Base-by-base conservation (phyloP, 176 grass and related monocot genomes). In the Aegilops tauschii region DNA sequence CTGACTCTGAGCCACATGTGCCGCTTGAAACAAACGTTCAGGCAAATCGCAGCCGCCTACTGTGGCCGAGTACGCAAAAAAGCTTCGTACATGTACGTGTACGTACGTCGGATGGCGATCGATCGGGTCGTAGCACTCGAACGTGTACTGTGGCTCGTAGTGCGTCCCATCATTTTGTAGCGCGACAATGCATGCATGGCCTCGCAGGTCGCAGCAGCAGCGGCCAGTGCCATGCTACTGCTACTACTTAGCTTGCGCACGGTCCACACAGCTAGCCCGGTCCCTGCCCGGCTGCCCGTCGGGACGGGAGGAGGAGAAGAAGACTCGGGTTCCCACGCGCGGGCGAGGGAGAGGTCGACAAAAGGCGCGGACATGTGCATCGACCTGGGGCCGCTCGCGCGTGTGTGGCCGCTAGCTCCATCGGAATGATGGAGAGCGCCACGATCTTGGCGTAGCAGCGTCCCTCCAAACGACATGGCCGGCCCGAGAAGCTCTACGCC, bases 321-420 rank as follows among this genome's bases (percentile, higher is more conserved):
- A 12, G 25, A 23, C 65, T 28, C 87, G 75, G 65, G 30, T 39
- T 35, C 68, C 67, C 58, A 31, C 49, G 82, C 83, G 78, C 42
- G 52, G 42, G 7, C 4, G 80, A 34, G 72, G 62, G 92, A 0
- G 27, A 6, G 62, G 25, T 30, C 10, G 30, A 91, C 86, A 85
- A 94, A 89, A 94, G 78, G 87, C 47, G 88, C 64, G 88, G 71
- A 85, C 86, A 94, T 94, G 92, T 87, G 89, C 84, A 85, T 82
- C 56, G 6, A 8, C 7, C 18, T 59, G 86, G 87, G 89, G 84
- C 56, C 29, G 66, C 54, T 54, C 50, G 54, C 78, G 89, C 84
- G 89, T 75, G 72, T 74, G 83, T 4, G 67, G 73, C 70, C 30
- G 32, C 74, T 42, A 64, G 56, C 82, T 49, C 61, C 83, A 83